These are phyloP conservation scores for Nidula microcarpa DNA, from an alignment of 768 basidiomycete genomes.

Conservation along the genomic window DNA sequence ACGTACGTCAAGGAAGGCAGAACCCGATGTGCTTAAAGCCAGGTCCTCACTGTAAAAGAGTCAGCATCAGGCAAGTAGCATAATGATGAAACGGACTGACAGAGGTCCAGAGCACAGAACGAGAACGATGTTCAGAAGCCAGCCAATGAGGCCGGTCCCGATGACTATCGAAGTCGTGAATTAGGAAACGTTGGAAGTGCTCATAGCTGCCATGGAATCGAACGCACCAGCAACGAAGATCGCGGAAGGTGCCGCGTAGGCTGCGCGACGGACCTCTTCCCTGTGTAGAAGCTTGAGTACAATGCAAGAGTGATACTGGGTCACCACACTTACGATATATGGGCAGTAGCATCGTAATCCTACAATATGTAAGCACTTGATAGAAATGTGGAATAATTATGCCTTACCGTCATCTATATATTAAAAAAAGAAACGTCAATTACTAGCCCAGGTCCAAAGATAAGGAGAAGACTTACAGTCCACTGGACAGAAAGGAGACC, in stretches of 20 bases:
- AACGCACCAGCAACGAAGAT: conserved; percentile 55
- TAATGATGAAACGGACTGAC: conserved; percentile 29
- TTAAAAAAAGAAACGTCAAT: conserved; percentile 12
- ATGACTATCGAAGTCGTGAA: conserved; percentile 38
- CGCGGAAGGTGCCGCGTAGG: conserved; percentile 67
- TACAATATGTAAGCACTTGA: conserved; percentile 16
- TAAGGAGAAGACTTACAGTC: conserved; percentile 50
- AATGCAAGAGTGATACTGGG: conserved; percentile 5
- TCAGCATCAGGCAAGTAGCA: not conserved
- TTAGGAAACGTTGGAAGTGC: not conserved
- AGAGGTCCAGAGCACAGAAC: conserved; percentile 81
- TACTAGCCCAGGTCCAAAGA: conserved; percentile 1
- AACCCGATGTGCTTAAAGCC: conserved; percentile 60
- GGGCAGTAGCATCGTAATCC: conserved; percentile 81
- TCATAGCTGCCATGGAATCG: not conserved
- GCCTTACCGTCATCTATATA: conserved; percentile 52
- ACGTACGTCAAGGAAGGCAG: conserved; percentile 64
- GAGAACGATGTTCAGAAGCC: conserved; percentile 84
- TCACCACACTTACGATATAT: conserved; percentile 61
- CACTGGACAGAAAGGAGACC: conserved; percentile 86
- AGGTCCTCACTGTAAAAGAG: conserved; percentile 45
- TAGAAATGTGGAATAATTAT: not conserved
- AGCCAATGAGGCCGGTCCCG: conserved; percentile 75
- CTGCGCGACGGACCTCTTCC: conserved; percentile 78
- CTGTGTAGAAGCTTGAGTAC: conserved; percentile 25